A percentile compares a stretch with the other conserved stretches of the same genome.
These are phyloP conservation scores for Ophiostoma piceae DNA, from an alignment of 2,329 filamentous ascomycete genomes.

Conservation along the genomic window DNA sequence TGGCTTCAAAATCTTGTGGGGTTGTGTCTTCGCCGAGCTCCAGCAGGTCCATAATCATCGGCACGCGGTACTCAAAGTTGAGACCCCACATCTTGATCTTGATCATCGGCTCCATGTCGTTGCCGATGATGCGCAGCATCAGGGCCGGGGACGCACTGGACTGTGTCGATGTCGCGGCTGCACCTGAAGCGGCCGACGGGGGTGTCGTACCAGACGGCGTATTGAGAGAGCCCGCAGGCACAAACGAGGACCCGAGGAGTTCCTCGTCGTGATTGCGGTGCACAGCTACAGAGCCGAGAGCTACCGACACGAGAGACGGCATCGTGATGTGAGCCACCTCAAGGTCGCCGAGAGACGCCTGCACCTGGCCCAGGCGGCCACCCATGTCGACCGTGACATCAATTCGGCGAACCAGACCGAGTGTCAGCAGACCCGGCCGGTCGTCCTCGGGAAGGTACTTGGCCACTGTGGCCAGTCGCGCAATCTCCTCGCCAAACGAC, in stretches of 20 bases:
- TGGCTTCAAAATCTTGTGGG: slow-evolving; percentile 66
- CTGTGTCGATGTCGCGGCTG: slow-evolving; percentile 13
- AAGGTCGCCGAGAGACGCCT: slow-evolving; percentile 54
- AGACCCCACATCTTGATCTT: slow-evolving; percentile 83
- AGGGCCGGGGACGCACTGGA: slow-evolving; percentile 49
- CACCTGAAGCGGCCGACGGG: slow-evolving; percentile 1
- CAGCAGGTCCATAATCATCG: slow-evolving; percentile 74
- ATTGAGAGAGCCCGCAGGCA: slow-evolving; percentile 20
- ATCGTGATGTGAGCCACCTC: slow-evolving; percentile 78
- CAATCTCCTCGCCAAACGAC: slow-evolving; percentile 69
- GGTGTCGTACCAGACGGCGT: slow-evolving; percentile 4
- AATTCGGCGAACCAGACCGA: slow-evolving; percentile 61
- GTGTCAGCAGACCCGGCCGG: slow-evolving; percentile 75
- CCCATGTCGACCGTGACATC: slow-evolving; percentile 59
- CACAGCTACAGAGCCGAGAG: slow-evolving; percentile 58
- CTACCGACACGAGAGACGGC: slow-evolving; percentile 75
- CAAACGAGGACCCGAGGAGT: slow-evolving; percentile 54
- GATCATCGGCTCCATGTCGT: slow-evolving; percentile 87
- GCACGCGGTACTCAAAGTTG: slow-evolving; percentile 81
- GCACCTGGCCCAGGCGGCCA: slow-evolving; percentile 61
- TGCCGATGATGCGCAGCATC: slow-evolving; percentile 84
- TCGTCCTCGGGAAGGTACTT: slow-evolving; percentile 97
- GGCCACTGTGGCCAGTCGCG: slow-evolving; percentile 76
- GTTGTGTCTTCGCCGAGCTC: slow-evolving; percentile 63
- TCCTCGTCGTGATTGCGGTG: slow-evolving; percentile 64